phyloP scores from a whole-genome alignment of 2,329 filamentous ascomycete species.

The Botrytis medusae region DNA sequence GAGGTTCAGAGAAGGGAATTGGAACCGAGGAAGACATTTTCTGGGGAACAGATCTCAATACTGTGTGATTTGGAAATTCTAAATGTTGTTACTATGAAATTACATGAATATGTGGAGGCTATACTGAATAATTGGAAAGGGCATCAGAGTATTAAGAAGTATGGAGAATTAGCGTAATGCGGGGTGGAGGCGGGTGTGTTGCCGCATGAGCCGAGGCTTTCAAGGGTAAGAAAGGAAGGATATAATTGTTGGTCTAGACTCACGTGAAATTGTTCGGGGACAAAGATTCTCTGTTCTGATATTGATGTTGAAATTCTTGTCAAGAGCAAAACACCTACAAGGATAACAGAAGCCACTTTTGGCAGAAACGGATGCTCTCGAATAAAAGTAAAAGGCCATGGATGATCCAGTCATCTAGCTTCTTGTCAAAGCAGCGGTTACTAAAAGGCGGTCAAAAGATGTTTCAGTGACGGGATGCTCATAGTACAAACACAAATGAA shows the following conservation, averaged over 20 bases:
- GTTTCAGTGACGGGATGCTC: not conserved
- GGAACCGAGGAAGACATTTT: slow-evolving; percentile 20
- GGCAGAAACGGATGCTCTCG: not conserved
- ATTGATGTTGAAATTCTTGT: not conserved
- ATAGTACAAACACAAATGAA: not conserved
- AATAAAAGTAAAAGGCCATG: too few relatives aligned
- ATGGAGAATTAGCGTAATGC: slow-evolving; percentile 11
- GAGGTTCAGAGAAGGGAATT: slow-evolving; percentile 71
- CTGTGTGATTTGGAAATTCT: not conserved
- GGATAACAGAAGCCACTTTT: not conserved
- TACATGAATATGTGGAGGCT: not conserved
- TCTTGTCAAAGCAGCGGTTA: not conserved
- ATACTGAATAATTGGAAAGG: too few relatives aligned
- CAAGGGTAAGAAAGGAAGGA: not conserved
- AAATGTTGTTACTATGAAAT: too few relatives aligned
- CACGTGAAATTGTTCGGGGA: not conserved
- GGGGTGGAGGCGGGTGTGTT: not conserved
- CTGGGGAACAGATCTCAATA: not conserved
- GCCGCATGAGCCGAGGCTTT: not conserved
- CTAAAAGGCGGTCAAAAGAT: not conserved
- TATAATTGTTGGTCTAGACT: not conserved
- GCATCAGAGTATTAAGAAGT: not conserved
- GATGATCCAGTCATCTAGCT: not conserved
- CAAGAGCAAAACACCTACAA: not conserved
- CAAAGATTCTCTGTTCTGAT: not conserved